Evolutionary conservation across 1,284 basidiomycete species (phyloP).

Genomic region (Cutaneotrichosporon sp.): DNA sequence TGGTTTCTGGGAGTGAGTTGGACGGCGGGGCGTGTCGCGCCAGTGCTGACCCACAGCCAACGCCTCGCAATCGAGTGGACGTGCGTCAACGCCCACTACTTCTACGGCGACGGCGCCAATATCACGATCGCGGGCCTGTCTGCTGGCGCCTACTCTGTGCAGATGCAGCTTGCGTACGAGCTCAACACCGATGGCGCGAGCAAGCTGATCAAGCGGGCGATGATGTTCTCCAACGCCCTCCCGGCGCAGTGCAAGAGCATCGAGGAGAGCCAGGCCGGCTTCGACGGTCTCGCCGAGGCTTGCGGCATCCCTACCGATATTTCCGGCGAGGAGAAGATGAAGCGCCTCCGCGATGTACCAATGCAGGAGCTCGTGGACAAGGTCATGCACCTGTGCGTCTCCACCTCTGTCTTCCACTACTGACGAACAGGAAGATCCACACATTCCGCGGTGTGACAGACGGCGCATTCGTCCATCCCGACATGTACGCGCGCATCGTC

Average conservation of each 20-base stretch:
- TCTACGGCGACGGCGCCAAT: constrained; percentile 33
- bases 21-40: not conserved
- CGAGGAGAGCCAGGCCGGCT: constrained; percentile 23
- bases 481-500: constrained; percentile 12
- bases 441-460: constrained; percentile 29
- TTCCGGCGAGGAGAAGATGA: constrained; percentile 21
- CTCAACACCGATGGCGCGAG: constrained; percentile 15
- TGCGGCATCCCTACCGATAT: constrained; percentile 18
- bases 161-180: constrained; percentile 40
- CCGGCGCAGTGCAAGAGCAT: constrained; percentile 27
- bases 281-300: constrained; percentile 23
- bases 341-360: constrained; percentile 18
- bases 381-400: constrained; percentile 25
- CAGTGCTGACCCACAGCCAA: constrained; percentile 15
- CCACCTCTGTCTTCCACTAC: not conserved
- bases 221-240: constrained; percentile 29
- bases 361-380: constrained; percentile 19
- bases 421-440: constrained; percentile 15
- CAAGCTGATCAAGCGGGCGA: constrained; percentile 19
- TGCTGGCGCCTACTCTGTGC: constrained; percentile 38
- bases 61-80: constrained; percentile 33
- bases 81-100: constrained; percentile 26
- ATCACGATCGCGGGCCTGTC: constrained; percentile 39
- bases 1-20: constrained; percentile 25
- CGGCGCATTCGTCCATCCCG: constrained; percentile 22